phyloP scores from a whole-genome alignment of 2,329 filamentous ascomycete genomes.

The Colletotrichum sp. region DNA sequence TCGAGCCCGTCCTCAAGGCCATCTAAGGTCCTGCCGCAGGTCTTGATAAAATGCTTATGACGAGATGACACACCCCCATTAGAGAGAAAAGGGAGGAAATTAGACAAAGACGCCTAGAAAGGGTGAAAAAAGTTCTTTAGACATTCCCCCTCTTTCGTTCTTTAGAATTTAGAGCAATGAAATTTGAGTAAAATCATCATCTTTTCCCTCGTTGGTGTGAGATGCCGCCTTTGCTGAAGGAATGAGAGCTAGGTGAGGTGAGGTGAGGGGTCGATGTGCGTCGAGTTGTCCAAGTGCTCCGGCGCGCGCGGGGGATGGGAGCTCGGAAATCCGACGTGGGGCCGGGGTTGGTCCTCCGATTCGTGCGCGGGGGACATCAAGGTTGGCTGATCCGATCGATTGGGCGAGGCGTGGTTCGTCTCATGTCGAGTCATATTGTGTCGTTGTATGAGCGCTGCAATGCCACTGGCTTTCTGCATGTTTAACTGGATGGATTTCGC shows the following conservation, averaged over 20 bases:
- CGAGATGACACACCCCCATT: not conserved
- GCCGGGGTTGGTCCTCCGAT: not conserved
- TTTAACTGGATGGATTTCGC: accelerated
- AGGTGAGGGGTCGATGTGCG: not conserved
- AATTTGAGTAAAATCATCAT: not conserved
- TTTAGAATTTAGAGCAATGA: constrained; percentile 9
- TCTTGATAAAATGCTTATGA: not conserved
- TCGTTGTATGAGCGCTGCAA: not conserved
- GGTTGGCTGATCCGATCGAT: not conserved
- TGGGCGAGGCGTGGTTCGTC: not conserved
- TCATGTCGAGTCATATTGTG: not conserved
- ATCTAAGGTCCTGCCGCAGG: constrained; percentile 33
- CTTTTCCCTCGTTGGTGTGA: too few species aligned
- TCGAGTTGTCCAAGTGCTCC: not conserved
- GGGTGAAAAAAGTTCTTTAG: not conserved
- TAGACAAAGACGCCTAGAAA: not conserved
- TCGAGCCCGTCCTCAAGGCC: constrained; percentile 61
- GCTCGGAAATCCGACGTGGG: not conserved
- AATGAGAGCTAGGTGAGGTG: not conserved
- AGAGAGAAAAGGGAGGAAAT: not conserved
- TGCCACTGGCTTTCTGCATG: not conserved
- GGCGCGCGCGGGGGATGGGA: not conserved
- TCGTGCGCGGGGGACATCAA: not conserved
- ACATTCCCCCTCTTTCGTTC: not conserved
- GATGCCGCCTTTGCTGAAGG: not conserved